Base-by-base conservation (phyloP, 2,329 filamentous ascomycete species). In the Colletotrichum coccodes region DNA sequence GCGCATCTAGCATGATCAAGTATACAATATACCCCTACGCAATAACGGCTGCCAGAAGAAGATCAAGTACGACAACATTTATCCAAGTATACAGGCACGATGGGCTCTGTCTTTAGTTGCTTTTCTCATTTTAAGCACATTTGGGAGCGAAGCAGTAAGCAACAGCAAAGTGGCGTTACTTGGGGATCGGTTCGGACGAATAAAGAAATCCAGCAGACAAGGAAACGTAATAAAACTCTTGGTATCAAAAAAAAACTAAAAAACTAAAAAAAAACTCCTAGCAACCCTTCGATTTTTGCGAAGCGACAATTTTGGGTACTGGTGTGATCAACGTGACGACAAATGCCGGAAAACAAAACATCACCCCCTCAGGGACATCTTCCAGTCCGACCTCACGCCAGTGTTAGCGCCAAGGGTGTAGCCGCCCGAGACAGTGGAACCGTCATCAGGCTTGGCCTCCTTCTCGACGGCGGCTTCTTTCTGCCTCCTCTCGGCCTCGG, bases 321-420 rank as follows among this genome's bases (percentile, higher is more conserved):
- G 12, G 3, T 44, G n/a, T 49, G 16, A 14, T 36, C 16, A 12
- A 59, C 18, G 16, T n/a, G 40, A 23, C 23, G 42, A 50, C 4
- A 38, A 36, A 12, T n/a, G 44, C 12, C 12, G 23, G 26, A 30
- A 12, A 16, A 18, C 18, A 32, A 4, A 34, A 23, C 21, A 30
- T 60, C 42, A 59, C 26, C 64, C 44, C 36, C 64, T 66, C 50
- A 73, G 57, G 28, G 71, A 73, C 64, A 67, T 72, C 66, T 73
- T 73, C 71, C 71, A 73, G 57, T 73, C 71, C 8, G 71, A 69
- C 32, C 71, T 68, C 50, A 32, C 57, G n/a, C 68, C 61, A 14
- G 50, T 44, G 26, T 36, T 42, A 16, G 34, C 52, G 18, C 64
- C 49, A n/a, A 73, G 23, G 42, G 70, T 69, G 47, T 73, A 72